A percentile compares a stretch with the other conserved stretches of the same genome.
Evolutionary conservation across 116 monocot species (phyloP).

Genomic region (Trichopus zeylanicus): DNA sequence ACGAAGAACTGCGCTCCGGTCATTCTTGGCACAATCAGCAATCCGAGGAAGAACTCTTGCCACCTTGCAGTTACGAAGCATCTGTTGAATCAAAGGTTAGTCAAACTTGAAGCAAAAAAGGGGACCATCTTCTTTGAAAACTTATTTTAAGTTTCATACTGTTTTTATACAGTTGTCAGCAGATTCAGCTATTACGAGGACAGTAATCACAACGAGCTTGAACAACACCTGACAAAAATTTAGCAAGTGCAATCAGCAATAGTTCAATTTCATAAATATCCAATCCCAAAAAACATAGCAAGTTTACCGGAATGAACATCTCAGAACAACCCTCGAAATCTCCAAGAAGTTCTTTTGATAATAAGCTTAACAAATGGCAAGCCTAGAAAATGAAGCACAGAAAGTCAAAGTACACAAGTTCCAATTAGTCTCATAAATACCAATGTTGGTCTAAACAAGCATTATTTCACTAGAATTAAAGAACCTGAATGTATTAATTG

Average conservation of each 20-base stretch:
- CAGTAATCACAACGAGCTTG: conserved; percentile 99
- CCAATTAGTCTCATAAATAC: too few species aligned
- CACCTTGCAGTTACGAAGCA: conserved; percentile 95
- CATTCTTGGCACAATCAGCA: conserved; percentile 88
- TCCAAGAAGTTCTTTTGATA: conserved; percentile 90
- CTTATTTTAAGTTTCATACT: conserved; percentile 23
- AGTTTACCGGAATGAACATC: conserved; percentile 83
- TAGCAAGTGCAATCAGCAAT: neutral
- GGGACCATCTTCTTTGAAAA: neutral
- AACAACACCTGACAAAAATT: conserved; percentile 58
- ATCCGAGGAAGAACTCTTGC: conserved; percentile 79
- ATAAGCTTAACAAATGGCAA: conserved; percentile 75
- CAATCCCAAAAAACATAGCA: neutral
- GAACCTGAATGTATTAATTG: neutral
- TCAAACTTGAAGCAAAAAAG: neutral
- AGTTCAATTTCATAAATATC: neutral
- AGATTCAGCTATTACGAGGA: conserved; percentile 97
- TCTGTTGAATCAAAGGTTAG: conserved; percentile 33
- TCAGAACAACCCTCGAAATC: conserved; percentile 97
- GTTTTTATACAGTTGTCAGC: conserved; percentile 99
- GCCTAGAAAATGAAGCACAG: conserved; percentile 38
- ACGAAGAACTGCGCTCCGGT: conserved; percentile 87
- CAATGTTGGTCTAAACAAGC: too few species aligned
- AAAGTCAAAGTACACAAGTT: neutral
- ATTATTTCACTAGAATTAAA: neutral